A percentile compares a stretch with the other conserved stretches of the same genome.
Conservation (phyloP, 306 rosid genomes). For the Cucurbita maxima region DNA sequence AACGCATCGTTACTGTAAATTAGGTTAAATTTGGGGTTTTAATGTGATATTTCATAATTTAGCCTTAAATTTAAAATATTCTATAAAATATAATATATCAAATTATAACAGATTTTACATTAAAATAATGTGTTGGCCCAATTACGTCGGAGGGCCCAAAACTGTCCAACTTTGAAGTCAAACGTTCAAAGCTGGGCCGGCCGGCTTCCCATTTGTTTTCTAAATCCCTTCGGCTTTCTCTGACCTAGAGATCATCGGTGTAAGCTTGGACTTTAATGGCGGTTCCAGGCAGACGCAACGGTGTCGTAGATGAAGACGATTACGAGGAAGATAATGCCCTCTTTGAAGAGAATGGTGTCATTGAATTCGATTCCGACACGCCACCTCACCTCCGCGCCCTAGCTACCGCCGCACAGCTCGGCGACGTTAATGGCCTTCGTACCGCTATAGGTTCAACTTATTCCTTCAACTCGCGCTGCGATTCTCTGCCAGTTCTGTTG, state of each 20-base stretch:
- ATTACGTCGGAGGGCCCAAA: background rate
- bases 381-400: constrained; percentile 80
- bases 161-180: background rate
- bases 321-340: constrained; percentile 48
- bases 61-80: too few relatives aligned
- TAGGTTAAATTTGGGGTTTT: too few relatives aligned
- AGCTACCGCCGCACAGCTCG: constrained; percentile 42
- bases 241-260: background rate
- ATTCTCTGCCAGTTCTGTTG: background rate
- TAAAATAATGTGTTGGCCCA: background rate
- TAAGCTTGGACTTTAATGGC: constrained; percentile 31
- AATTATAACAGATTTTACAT: too few relatives aligned
- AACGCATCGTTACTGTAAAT: too few relatives aligned
- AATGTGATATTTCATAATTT: too few relatives aligned
- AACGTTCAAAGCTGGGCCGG: background rate
- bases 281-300: constrained; percentile 74
- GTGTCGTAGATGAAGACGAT: constrained; percentile 39
- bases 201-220: background rate
- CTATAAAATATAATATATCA: too few relatives aligned
- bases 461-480: background rate
- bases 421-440: constrained; percentile 48
- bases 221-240: background rate
- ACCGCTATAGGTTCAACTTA: constrained; percentile 48
- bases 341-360: constrained; percentile 45
- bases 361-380: constrained; percentile 23